A percentile compares a stretch with the other conserved stretches of the same genome.
These are phyloP conservation scores for Avena sativa DNA, from an alignment of 176 grass and related monocot species.

Conservation along the genomic window DNA sequence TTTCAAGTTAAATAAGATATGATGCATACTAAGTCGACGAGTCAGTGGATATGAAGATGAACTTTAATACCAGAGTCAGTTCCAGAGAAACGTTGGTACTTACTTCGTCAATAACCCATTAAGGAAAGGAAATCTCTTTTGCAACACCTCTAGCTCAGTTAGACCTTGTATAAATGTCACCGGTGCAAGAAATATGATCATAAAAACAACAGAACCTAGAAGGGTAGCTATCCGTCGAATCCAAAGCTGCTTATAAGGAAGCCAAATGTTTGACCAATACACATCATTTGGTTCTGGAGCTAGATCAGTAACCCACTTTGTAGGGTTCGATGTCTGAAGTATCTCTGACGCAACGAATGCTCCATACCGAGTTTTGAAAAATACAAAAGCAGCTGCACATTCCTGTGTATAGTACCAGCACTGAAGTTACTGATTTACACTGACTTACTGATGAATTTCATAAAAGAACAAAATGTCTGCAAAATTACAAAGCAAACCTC, in stretches of 20 bases:
- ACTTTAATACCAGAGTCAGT: not conserved
- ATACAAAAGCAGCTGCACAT: slow-evolving; percentile 88
- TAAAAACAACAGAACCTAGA: slow-evolving; percentile 34
- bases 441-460: slow-evolving; percentile 8
- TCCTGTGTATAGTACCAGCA: slow-evolving; percentile 57
- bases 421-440: slow-evolving; percentile 8
- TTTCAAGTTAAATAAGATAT: not conserved
- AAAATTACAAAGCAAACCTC: slow-evolving; percentile 55
- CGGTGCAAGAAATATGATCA: not conserved
- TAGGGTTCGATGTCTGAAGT: slow-evolving; percentile 91
- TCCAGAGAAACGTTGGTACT: slow-evolving; percentile 33
- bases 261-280: slow-evolving; percentile 99
- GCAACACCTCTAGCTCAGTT: slow-evolving; percentile 75
- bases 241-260: slow-evolving; percentile 85
- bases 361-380: slow-evolving; percentile 94
- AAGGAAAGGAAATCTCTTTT: slow-evolving; percentile 72
- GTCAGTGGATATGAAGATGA: no score
- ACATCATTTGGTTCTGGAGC: slow-evolving; percentile 93
- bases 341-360: slow-evolving; percentile 77
- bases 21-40: not conserved
- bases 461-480: slow-evolving; percentile 26
- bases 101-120: slow-evolving; percentile 78
- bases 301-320: slow-evolving; percentile 76
- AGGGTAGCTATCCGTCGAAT: slow-evolving; percentile 60
- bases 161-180: slow-evolving; percentile 31